Base-by-base conservation (phyloP, 495 filamentous ascomycete species). In the Filosporella fistucella region DNA sequence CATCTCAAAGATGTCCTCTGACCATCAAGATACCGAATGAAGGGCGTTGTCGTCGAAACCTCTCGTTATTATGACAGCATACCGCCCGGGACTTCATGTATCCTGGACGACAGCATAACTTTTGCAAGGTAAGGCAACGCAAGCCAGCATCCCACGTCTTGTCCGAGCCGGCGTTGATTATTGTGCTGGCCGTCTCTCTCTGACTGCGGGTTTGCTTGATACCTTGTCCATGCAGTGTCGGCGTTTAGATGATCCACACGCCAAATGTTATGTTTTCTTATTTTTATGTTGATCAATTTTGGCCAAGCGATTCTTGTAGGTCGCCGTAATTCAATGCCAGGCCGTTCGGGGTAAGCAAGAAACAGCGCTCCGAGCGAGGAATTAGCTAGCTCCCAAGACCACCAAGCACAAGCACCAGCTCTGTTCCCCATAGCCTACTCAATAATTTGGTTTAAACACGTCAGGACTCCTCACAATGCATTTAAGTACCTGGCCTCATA, bases 301-400 rank as follows among this genome's bases (percentile, higher is more conserved):
- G 39, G 5, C 12, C 39, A n/a, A 13, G 22, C 23, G 10, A 8
- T 42, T 20, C 13, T 14, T 36, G 33, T 5, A 36, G 23, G 13
- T 14, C 28, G 39, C 32, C 32, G 32, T 35, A 26, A 6, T 42
- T 23, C 33, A 17, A 17, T 36, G 13, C n/a, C 33, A 13, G 33
- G n/a, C 14, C 23, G 10, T 14, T 42, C 39, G 39, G 39, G n/a
- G 39, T 42, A 24, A 42, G 39, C 39, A 42, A 42, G 39, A 24
- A 24, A 10, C n/a, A 25, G 21, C 20, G 20, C 10, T 26, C 39
- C 39, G 39, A 42, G 21, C n/a, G n/a, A n/a, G n/a, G n/a, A n/a
- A n/a, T n/a, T n/a, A n/a, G n/a, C n/a, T n/a, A n/a, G n/a, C n/a
- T n/a, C n/a, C n/a, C n/a, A n/a, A n/a, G n/a, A n/a, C n/a, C n/a